These are phyloP conservation scores for Rhizophora apiculata DNA, from an alignment of 345 rosid genomes.

Conservation along the genomic window DNA sequence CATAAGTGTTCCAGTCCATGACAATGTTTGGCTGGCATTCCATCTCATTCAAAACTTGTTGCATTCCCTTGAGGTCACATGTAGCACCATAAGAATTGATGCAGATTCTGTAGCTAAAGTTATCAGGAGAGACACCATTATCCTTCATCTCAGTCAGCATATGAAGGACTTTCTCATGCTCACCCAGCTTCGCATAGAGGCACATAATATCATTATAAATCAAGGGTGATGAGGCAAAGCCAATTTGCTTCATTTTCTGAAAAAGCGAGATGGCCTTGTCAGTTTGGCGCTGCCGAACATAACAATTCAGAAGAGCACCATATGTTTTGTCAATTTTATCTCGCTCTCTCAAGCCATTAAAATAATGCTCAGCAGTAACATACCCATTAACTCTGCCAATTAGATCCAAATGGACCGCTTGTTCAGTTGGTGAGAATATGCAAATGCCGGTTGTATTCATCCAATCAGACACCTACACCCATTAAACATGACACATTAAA, in stretches of 20 bases:
- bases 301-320: constrained; percentile 86
- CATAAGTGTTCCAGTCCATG: constrained; percentile 85
- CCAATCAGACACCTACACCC: constrained; percentile 77
- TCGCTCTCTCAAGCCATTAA: constrained; percentile 50
- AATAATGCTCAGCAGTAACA: constrained; percentile 65
- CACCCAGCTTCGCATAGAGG: constrained; percentile 54
- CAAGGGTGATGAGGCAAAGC: constrained; percentile 49
- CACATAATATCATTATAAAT: constrained; percentile 80
- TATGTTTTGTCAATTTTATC: constrained; percentile 71
- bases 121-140: constrained; percentile 58
- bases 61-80: constrained; percentile 55
- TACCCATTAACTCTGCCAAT: constrained; percentile 72
- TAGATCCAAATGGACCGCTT: constrained; percentile 78
- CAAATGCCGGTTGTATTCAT: constrained; percentile 56
- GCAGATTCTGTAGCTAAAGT: constrained; percentile 74
- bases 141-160: constrained; percentile 72
- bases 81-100: constrained; percentile 64
- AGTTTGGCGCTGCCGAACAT: constrained; percentile 54
- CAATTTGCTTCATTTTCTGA: constrained; percentile 72
- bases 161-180: constrained; percentile 55
- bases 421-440: constrained; percentile 57
- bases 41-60: constrained; percentile 60
- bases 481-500: constrained; percentile 12
- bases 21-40: constrained; percentile 46
- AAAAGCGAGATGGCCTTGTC: constrained; percentile 61